Conservation (phyloP, 2,329 filamentous ascomycete genomes). For the Neonectria neomacrospora region DNA sequence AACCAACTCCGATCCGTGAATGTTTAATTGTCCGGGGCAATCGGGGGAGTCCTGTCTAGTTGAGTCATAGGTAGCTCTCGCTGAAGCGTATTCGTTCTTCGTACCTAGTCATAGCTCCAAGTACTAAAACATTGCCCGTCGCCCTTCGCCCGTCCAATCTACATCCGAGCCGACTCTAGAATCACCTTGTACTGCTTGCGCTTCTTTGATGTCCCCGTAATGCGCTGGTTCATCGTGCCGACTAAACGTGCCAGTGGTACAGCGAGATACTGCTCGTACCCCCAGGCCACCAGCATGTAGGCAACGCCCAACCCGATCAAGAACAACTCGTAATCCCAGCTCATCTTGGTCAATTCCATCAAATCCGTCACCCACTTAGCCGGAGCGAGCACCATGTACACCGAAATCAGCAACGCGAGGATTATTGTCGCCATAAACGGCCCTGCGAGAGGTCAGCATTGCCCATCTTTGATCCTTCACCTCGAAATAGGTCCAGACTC, state of each 20-base stretch:
- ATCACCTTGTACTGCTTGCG: conserved; percentile 91
- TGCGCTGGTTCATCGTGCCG: conserved; percentile 67
- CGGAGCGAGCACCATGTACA: conserved; percentile 85
- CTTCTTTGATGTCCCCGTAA: conserved; percentile 74
- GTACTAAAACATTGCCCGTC: background rate
- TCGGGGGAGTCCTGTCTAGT: no score
- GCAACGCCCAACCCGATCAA: conserved; percentile 75
- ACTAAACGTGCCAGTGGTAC: conserved; percentile 74
- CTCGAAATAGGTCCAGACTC: conserved; percentile 49
- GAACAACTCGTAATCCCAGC: conserved; percentile 76
- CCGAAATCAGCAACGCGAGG: conserved; percentile 72
- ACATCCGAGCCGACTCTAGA: conserved; percentile 61
- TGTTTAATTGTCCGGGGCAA: background rate
- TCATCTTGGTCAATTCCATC: conserved; percentile 89
- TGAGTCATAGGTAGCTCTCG: no score
- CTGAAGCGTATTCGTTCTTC: background rate
- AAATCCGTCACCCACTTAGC: conserved; percentile 73
- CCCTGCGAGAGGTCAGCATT: conserved; percentile 58
- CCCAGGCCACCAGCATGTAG: conserved; percentile 76
- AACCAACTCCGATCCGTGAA: conserved; percentile 1
- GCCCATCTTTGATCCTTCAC: no score
- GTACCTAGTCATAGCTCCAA: background rate
- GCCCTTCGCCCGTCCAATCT: conserved; percentile 5
- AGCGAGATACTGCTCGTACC: conserved; percentile 77
- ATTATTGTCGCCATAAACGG: conserved; percentile 86